Conservation (phyloP, 352 stramenopile genomes). For the Phytophthora syringae region DNA sequence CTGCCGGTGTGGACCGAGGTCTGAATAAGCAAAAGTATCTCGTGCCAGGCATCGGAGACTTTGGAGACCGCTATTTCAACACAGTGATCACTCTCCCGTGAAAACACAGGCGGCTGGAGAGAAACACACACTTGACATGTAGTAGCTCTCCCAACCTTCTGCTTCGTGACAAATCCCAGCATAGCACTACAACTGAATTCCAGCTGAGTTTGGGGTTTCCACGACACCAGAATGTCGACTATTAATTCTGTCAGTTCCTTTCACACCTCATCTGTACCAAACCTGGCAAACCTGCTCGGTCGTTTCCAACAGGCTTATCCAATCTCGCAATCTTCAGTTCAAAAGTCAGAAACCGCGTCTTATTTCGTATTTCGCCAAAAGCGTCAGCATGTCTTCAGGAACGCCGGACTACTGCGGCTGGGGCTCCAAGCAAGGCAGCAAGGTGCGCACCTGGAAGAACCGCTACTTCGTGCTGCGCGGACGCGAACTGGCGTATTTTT, state of each 20-base stretch:
- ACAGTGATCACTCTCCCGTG: conserved; percentile 36
- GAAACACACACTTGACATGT: neutral
- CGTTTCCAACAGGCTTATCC: neutral
- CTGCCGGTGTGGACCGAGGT: conserved; percentile 74
- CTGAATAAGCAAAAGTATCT: conserved; percentile 96
- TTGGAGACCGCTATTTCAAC: conserved; percentile 93
- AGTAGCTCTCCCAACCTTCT: too few species aligned
- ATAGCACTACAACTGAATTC: too few species aligned
- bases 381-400: neutral
- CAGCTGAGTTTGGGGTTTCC: too few species aligned
- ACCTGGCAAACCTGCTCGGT: neutral
- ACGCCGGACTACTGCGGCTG: conserved; percentile 56
- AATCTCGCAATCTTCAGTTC: conserved; percentile 9
- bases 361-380: conserved; percentile 9
- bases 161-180: too few species aligned
- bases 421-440: conserved; percentile 78
- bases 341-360: conserved; percentile 22
- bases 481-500: conserved; percentile 67
- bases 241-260: conserved; percentile 6
- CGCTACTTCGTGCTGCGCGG: conserved; percentile 75
- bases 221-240: too few species aligned
- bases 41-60: conserved; percentile 95
- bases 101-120: too few species aligned
- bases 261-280: neutral
- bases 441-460: conserved; percentile 74